Evolutionary conservation across 1,284 basidiomycete species (phyloP).

Genomic region (Papiliotrema terrestris): DNA sequence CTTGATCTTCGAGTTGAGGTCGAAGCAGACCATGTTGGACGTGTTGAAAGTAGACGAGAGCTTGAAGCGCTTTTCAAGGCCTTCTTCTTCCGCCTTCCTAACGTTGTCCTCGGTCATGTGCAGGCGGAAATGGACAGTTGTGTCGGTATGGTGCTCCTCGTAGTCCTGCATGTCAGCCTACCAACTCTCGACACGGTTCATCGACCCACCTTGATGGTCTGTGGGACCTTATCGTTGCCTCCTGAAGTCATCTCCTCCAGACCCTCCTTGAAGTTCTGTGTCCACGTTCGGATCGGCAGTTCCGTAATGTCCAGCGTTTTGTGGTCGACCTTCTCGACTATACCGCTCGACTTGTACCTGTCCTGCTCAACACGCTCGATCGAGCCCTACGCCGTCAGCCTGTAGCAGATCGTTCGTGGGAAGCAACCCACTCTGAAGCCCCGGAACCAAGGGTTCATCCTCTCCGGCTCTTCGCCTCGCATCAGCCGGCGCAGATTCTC

Average conservation of each 20-base stretch:
- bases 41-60: constrained; percentile 77
- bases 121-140: constrained; percentile 85
- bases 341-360: constrained; percentile 82
- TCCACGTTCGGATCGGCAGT: constrained; percentile 94
- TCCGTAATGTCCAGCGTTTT: constrained; percentile 93
- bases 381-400: constrained; percentile 56
- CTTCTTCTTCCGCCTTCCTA: constrained; percentile 83
- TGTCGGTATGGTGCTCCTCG: constrained; percentile 92
- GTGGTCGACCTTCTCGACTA: constrained; percentile 73
- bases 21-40: constrained; percentile 98
- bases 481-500: constrained; percentile 83
- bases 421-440: constrained; percentile 61
- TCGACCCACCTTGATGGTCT: constrained; percentile 52
- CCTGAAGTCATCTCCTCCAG: constrained; percentile 65
- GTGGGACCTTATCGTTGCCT: constrained; percentile 59
- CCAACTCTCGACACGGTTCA: not conserved
- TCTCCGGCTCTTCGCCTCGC: constrained; percentile 74
- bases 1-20: constrained; percentile 92
- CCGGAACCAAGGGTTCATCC: constrained; percentile 96
- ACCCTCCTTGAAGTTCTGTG: constrained; percentile 84
- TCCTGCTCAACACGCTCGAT: constrained; percentile 77
- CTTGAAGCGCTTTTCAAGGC: constrained; percentile 89
- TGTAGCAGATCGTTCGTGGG: not conserved
- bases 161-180: constrained; percentile 64
- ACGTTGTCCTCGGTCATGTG: constrained; percentile 77